Evolutionary conservation across 805 yeast species (phyloP).

Genomic region (Barnettozyma populi): DNA sequence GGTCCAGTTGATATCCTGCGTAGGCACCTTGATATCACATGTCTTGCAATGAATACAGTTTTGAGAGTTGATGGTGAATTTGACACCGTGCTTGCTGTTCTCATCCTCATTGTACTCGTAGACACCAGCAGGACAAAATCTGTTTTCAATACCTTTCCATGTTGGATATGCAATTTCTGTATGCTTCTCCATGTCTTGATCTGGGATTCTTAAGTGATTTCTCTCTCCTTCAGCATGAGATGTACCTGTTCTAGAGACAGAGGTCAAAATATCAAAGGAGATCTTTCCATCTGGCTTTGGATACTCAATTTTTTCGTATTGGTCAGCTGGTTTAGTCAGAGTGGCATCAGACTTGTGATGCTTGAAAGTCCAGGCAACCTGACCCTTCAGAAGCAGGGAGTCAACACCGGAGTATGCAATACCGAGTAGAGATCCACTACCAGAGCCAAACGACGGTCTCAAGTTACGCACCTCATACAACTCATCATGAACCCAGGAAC

Average conservation of each 20-base stretch:
- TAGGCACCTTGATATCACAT: slow-evolving; percentile 94
- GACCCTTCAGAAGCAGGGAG: slow-evolving; percentile 72
- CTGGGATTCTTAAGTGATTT: slow-evolving; percentile 72
- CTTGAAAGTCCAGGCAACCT: slow-evolving; percentile 81
- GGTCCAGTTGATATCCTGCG: slow-evolving; percentile 90
- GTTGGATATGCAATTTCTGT: slow-evolving; percentile 64
- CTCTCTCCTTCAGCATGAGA: slow-evolving; percentile 92
- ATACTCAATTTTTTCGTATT: slow-evolving; percentile 69
- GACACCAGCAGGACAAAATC: slow-evolving; percentile 98
- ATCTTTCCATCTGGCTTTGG: slow-evolving; percentile 95
- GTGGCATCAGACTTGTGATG: slow-evolving; percentile 67
- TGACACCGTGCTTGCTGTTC: slow-evolving; percentile 51
- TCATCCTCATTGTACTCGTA: slow-evolving; percentile 83
- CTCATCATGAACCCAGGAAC: slow-evolving; percentile 86
- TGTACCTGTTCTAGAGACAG: slow-evolving; percentile 96
- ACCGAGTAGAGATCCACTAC: slow-evolving; percentile 79
- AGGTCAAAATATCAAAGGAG: slow-evolving; percentile 86
- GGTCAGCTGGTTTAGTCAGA: slow-evolving; percentile 61
- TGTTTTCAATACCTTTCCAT: slow-evolving; percentile 80
- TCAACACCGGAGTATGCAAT: slow-evolving; percentile 78
- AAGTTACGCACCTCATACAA: slow-evolving; percentile 81
- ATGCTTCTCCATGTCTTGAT: slow-evolving; percentile 61
- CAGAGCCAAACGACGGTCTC: slow-evolving; percentile 81
- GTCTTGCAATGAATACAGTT: slow-evolving; percentile 98
- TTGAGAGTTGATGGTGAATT: slow-evolving; percentile 91